phyloP scores from a whole-genome alignment of 768 basidiomycete genomes.

The Xerocomellus dryophilus region DNA sequence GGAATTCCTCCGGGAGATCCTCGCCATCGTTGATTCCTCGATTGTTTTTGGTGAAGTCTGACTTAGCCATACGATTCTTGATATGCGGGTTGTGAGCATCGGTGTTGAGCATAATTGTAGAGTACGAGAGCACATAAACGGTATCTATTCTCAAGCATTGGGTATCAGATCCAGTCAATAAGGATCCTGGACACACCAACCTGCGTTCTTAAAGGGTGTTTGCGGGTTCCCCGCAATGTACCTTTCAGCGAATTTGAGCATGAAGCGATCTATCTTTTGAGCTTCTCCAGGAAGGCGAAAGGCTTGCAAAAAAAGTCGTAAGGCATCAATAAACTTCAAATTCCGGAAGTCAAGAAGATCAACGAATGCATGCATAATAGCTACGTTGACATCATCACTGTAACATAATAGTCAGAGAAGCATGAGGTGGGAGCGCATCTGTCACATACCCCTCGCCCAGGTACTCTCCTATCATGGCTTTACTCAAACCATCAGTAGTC shows the following conservation, averaged over 20 bases:
- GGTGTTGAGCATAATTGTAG: constrained; percentile 94
- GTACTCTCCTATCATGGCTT: constrained; percentile 96
- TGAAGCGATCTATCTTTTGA: constrained; percentile 98
- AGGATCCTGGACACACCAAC: constrained; percentile 40
- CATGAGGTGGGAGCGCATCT: neutral
- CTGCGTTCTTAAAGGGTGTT: constrained; percentile 91
- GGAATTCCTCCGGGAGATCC: constrained; percentile 83
- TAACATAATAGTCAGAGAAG: constrained; percentile 5
- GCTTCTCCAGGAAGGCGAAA: constrained; percentile 97
- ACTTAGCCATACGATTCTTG: constrained; percentile 91
- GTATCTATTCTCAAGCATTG: constrained; percentile 52
- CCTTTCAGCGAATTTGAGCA: constrained; percentile 98
- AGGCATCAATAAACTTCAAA: constrained; percentile 80
- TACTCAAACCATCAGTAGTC: constrained; percentile 88
- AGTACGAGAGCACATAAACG: constrained; percentile 93
- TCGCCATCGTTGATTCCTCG: constrained; percentile 91
- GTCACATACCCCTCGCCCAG: constrained; percentile 86
- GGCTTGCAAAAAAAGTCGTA: constrained; percentile 86
- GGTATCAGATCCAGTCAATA: constrained; percentile 7
- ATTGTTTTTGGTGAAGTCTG: constrained; percentile 92
- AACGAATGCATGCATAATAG: constrained; percentile 97
- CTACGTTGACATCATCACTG: constrained; percentile 86
- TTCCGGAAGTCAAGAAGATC: constrained; percentile 86
- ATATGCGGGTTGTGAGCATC: constrained; percentile 95
- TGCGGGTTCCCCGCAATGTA: constrained; percentile 87